Evolutionary conservation across 495 filamentous ascomycete species (phyloP).

Genomic region (Penicillium angulare): DNA sequence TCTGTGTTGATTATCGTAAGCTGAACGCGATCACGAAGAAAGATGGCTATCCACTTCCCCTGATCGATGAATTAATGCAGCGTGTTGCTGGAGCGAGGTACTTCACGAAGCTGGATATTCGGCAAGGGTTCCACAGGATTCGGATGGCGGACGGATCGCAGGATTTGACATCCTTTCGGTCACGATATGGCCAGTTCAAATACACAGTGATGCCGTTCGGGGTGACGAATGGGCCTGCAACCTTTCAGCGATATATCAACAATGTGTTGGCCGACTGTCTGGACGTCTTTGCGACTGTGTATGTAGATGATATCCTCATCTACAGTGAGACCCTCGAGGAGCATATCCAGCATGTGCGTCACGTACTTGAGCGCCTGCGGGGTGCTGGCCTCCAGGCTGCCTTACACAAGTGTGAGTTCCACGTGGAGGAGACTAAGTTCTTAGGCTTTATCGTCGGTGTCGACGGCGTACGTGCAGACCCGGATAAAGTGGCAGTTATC

Average conservation of each 20-base stretch:
- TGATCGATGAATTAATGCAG: slow-evolving; percentile 45
- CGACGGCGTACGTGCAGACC: slow-evolving; percentile 8
- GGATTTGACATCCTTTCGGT: background rate
- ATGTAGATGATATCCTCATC: slow-evolving; percentile 5
- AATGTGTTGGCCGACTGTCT: background rate
- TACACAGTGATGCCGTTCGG: slow-evolving; percentile 7
- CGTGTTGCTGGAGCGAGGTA: slow-evolving; percentile 23
- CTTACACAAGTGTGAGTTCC: slow-evolving; percentile 3
- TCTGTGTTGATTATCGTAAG: slow-evolving; percentile 47
- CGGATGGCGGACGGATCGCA: slow-evolving; percentile 8
- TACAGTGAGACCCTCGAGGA: background rate
- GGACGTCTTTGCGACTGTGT: background rate
- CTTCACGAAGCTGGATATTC: slow-evolving; percentile 49
- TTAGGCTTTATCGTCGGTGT: slow-evolving; percentile 9
- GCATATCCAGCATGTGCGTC: background rate
- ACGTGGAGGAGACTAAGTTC: slow-evolving; percentile 7
- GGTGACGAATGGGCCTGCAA: background rate
- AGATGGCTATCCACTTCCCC: slow-evolving; percentile 43
- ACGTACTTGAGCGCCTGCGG: background rate
- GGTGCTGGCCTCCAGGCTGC: background rate
- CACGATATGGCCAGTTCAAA: background rate
- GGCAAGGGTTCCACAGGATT: slow-evolving; percentile 38
- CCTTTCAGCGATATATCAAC: slow-evolving; percentile 9
- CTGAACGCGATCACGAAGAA: slow-evolving; percentile 44
- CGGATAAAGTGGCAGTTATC: slow-evolving; percentile 12